Conservation (phyloP, 2,329 filamentous ascomycete genomes). For the Aspergillus sergii region DNA sequence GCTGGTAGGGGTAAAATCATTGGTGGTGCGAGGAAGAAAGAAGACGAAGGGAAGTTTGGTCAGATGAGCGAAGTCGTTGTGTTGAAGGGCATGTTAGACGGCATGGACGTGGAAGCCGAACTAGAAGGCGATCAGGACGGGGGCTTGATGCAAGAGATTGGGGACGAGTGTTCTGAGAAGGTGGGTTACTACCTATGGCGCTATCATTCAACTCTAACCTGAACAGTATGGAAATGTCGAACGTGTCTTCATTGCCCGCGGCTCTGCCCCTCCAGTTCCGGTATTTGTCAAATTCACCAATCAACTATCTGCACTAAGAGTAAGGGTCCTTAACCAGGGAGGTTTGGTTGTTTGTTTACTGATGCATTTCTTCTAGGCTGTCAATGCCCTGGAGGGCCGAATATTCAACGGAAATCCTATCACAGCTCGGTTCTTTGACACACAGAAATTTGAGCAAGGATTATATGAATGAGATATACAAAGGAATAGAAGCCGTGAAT, state of each 20-base stretch:
- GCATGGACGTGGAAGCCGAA: conserved; percentile 78
- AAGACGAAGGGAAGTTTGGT: conserved; percentile 63
- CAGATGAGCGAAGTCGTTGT: conserved; percentile 81
- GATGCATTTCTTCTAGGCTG: conserved; percentile 59
- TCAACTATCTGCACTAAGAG: conserved; percentile 78
- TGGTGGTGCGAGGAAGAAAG: conserved; percentile 66
- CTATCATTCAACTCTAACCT: conserved; percentile 8
- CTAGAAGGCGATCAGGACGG: conserved; percentile 63
- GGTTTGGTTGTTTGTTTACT: not conserved
- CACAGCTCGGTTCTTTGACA: conserved; percentile 77
- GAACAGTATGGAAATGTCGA: conserved; percentile 80
- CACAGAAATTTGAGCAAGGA: conserved; percentile 77
- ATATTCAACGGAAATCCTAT: conserved; percentile 88
- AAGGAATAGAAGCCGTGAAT: conserved; percentile 1
- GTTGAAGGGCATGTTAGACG: conserved; percentile 81
- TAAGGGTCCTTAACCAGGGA: conserved; percentile 50
- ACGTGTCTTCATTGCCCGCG: conserved; percentile 72
- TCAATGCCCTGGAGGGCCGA: conserved; percentile 84
- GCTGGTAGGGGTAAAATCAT: conserved; percentile 76
- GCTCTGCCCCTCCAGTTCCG: conserved; percentile 55
- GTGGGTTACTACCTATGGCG: conserved; percentile 40
- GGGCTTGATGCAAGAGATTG: conserved; percentile 86
- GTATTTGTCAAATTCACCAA: conserved; percentile 96
- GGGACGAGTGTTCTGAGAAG: conserved; percentile 86
- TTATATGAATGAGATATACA: conserved; percentile 47